These are phyloP conservation scores for Colletotrichum liaoningense DNA, from an alignment of 2,329 filamentous ascomycete genomes.

Conservation along the genomic window DNA sequence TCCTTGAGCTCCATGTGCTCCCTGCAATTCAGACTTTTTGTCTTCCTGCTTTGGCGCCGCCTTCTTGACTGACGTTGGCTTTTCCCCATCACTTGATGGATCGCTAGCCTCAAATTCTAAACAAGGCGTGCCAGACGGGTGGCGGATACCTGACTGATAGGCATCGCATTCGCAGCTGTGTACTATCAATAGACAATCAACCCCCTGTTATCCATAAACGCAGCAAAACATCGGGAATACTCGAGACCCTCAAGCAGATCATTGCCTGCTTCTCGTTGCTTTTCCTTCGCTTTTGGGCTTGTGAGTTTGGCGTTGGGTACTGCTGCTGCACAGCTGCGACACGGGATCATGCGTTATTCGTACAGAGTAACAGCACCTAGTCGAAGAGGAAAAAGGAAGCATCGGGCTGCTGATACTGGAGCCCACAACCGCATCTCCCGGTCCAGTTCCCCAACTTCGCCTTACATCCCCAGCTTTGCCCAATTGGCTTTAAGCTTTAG, in stretches of 20 bases:
- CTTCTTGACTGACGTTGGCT: neutral
- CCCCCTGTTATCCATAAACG: neutral
- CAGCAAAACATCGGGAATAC: neutral
- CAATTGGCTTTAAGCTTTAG: neutral
- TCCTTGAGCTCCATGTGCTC: neutral
- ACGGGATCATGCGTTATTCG: neutral
- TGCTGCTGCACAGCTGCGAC: neutral
- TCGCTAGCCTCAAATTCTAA: neutral
- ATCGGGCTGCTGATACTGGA: neutral
- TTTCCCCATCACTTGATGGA: conserved; percentile 4
- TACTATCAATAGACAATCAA: neutral
- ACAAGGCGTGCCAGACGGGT: neutral
- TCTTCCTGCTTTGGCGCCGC: neutral
- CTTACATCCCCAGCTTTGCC: neutral
- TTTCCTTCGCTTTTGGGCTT: neutral
- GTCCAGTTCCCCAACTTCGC: neutral
- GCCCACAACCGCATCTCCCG: neutral
- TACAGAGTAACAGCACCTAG: neutral
- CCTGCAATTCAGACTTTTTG: neutral
- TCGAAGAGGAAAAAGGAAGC: conserved; percentile 10
- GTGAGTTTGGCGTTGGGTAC: neutral
- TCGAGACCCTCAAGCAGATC: conserved; percentile 9
- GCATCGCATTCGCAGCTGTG: neutral
- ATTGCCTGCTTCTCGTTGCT: conserved; percentile 1
- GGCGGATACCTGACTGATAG: neutral